phyloP scores from a whole-genome alignment of 225 moss, liverwort and hornwort species.

The Anthoceros angustus region DNA sequence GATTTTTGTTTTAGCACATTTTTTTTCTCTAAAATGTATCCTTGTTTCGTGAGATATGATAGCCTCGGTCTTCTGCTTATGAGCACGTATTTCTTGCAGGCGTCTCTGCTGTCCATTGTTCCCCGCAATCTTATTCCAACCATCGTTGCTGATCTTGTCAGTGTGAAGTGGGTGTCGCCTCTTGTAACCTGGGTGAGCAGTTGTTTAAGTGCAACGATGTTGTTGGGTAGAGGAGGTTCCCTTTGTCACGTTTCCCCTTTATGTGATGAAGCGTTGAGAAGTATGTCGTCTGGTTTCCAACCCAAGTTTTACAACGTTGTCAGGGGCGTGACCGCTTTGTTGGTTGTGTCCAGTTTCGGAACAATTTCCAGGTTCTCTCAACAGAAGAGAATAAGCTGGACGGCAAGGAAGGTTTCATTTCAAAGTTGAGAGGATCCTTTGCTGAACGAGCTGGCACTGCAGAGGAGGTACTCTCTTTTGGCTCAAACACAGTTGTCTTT shows the following conservation, averaged over 20 bases:
- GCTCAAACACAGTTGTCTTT: too few relatives aligned
- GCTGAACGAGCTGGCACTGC: constrained; percentile 64
- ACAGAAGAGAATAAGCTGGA: constrained; percentile 32
- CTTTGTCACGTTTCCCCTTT: constrained; percentile 5
- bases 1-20: neutral
- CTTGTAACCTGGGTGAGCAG: constrained; percentile 68
- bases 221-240: neutral
- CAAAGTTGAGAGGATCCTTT: constrained; percentile 30
- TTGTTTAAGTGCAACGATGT: neutral
- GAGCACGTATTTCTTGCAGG: constrained; percentile 25
- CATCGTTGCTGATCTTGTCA: constrained; percentile 21
- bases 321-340: neutral
- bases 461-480: constrained; percentile 46
- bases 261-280: constrained; percentile 7
- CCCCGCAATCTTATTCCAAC: constrained; percentile 45
- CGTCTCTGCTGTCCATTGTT: constrained; percentile 61
- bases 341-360: constrained; percentile 24
- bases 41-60: neutral
- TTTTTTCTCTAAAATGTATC: neutral
- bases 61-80: neutral
- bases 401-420: constrained; percentile 18
- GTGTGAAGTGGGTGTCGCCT: constrained; percentile 25
- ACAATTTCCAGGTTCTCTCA: constrained; percentile 27
- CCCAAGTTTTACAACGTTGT: neutral
- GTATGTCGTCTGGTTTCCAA: neutral